Conservation (phyloP, 129 eudicot species). For the Oenanthe sinensis region DNA sequence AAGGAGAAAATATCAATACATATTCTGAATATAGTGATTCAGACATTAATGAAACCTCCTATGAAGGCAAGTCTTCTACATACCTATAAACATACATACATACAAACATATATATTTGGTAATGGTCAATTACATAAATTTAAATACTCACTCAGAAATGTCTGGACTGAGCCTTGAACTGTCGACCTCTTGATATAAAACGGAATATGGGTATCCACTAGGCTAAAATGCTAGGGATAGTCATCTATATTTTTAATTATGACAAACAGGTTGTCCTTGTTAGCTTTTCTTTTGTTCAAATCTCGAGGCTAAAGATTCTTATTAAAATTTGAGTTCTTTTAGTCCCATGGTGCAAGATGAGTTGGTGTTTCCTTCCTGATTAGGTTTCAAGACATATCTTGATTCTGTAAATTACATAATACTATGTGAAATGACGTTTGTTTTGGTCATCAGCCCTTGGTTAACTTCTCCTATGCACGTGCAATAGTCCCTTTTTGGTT, state of each 20-base stretch:
- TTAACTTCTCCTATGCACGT: not conserved
- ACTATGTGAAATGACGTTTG: not conserved
- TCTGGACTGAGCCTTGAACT: not conserved
- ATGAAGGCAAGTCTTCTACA: conserved; percentile 46
- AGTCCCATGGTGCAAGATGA: not conserved
- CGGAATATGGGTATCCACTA: not conserved
- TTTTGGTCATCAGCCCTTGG: not conserved
- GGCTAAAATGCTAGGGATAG: not conserved
- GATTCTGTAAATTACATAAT: not conserved
- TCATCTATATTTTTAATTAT: not conserved
- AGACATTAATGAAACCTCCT: conserved; percentile 48
- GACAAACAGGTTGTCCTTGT: not conserved
- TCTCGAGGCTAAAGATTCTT: not conserved
- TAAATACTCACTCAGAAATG: not conserved
- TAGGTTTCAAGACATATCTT: not conserved
- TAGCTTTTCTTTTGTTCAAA: not conserved
- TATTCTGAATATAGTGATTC: conserved; percentile 53
- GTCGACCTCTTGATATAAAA: not conserved
- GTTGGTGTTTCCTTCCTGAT: not conserved
- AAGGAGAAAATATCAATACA: conserved; percentile 66
- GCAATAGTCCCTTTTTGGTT: not conserved
- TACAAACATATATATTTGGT: not conserved
- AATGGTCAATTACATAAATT: not conserved
- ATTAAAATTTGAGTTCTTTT: not conserved
- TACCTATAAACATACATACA: not conserved